These are phyloP conservation scores for Nemania sp. DNA, from an alignment of 2,329 filamentous ascomycete species.

Conservation along the genomic window DNA sequence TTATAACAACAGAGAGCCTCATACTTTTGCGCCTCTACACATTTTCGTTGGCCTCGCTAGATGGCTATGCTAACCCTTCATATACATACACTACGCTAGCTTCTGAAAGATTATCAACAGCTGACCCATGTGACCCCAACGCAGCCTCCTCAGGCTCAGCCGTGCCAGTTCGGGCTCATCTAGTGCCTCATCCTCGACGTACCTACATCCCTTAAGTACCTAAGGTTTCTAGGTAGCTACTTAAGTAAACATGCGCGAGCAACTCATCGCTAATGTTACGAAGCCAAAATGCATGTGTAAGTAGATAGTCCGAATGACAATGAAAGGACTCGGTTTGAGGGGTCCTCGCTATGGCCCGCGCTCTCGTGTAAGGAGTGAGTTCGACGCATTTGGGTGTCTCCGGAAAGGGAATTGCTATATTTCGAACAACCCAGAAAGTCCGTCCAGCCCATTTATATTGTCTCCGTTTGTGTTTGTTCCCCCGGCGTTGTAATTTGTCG, in stretches of 20 bases:
- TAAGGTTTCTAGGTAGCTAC: too few species aligned
- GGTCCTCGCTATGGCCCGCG: neutral
- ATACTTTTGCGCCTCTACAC: too few species aligned
- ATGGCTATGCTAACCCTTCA: too few species aligned
- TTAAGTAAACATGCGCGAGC: neutral
- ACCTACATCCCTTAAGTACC: too few species aligned
- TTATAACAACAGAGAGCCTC: too few species aligned
- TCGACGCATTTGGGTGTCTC: neutral
- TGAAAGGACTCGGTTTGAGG: neutral
- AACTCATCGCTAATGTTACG: neutral
- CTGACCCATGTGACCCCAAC: neutral
- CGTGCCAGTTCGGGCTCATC: neutral
- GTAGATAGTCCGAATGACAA: neutral
- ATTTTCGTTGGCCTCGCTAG: too few species aligned
- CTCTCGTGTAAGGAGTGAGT: neutral
- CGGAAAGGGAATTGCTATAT: constrained; percentile 19
- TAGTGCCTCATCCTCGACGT: neutral
- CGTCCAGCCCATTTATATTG: constrained; percentile 56
- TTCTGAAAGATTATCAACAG: too few species aligned
- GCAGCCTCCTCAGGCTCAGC: neutral
- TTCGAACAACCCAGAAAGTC: constrained; percentile 57
- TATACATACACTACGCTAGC: too few species aligned
- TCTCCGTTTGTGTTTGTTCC: constrained; percentile 23
- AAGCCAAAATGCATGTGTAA: neutral
- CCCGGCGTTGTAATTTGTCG: constrained; percentile 30